Evolutionary conservation across 257 asterid genomes (phyloP).

Genomic region (Thymus mandschuricus): DNA sequence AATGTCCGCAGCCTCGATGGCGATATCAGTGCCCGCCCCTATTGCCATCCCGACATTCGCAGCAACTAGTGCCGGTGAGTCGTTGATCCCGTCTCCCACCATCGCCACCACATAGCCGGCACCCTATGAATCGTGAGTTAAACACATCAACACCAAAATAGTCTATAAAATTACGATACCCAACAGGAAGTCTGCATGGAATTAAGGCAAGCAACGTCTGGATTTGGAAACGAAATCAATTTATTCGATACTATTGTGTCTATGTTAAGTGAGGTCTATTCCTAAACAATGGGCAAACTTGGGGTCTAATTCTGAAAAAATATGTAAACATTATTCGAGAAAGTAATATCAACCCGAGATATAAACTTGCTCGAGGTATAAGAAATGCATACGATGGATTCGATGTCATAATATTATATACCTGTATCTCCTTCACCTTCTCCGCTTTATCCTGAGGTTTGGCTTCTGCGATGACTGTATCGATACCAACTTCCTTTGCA

Average conservation of each 20-base stretch:
- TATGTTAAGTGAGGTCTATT: too few relatives aligned
- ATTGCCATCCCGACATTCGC: slow-evolving; percentile 88
- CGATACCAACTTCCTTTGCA: slow-evolving; percentile 79
- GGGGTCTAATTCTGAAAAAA: too few relatives aligned
- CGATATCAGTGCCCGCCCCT: slow-evolving; percentile 90
- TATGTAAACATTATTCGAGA: too few relatives aligned
- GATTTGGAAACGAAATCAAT: too few relatives aligned
- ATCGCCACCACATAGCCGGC: slow-evolving; percentile 68
- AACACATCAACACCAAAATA: neutral
- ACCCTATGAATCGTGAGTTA: slow-evolving; percentile 40
- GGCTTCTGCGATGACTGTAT: slow-evolving; percentile 67
- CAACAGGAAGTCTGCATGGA: too few relatives aligned
- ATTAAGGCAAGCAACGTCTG: too few relatives aligned
- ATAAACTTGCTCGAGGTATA: too few relatives aligned
- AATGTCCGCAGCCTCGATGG: slow-evolving; percentile 84
- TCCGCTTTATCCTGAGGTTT: slow-evolving; percentile 80
- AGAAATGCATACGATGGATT: too few relatives aligned
- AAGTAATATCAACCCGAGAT: too few relatives aligned
- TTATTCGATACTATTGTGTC: too few relatives aligned
- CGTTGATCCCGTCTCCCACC: slow-evolving; percentile 94
- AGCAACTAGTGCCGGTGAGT: slow-evolving; percentile 86
- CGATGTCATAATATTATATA: slow-evolving; percentile 25
- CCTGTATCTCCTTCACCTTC: slow-evolving; percentile 84
- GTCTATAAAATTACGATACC: too few relatives aligned
- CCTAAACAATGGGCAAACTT: too few relatives aligned